Evolutionary conservation across 1,139 yeast species (phyloP).

Genomic region (Yamadazyma diospyri): DNA sequence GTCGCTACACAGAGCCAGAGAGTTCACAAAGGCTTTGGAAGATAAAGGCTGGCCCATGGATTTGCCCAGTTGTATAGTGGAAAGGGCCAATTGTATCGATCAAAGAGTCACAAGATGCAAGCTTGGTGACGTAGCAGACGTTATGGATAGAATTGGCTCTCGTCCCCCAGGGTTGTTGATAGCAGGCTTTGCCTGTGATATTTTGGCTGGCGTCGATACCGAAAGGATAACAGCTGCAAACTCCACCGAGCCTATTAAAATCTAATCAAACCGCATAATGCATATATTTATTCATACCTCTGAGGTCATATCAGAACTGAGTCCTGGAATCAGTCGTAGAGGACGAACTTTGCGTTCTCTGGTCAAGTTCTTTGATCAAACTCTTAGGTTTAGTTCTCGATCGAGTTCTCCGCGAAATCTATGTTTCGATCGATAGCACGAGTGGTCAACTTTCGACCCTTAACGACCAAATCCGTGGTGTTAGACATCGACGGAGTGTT

Average conservation of each 20-base stretch:
- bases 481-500: conserved; percentile 86
- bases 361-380: too few relatives aligned
- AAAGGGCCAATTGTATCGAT: conserved; percentile 91
- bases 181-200: conserved; percentile 73
- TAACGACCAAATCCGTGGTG: conserved; percentile 26
- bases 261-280: too few relatives aligned
- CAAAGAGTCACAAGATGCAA: conserved; percentile 81
- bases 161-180: conserved; percentile 92
- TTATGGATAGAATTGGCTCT: conserved; percentile 77
- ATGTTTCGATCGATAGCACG: too few relatives aligned
- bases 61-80: conserved; percentile 82
- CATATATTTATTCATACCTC: too few relatives aligned
- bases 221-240: too few relatives aligned
- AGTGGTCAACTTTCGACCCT: too few relatives aligned
- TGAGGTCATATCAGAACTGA: too few relatives aligned
- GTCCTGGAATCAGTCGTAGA: too few relatives aligned
- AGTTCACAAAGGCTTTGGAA: conserved; percentile 58
- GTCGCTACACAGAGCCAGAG: conserved; percentile 82
- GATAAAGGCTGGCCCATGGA: conserved; percentile 62
- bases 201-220: not conserved
- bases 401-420: too few relatives aligned
- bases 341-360: too few relatives aligned
- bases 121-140: conserved; percentile 61
- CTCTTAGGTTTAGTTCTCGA: too few relatives aligned
- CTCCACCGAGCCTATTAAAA: too few relatives aligned